Base-by-base conservation (phyloP, 441 rosid species). In the Populus hybrid region DNA sequence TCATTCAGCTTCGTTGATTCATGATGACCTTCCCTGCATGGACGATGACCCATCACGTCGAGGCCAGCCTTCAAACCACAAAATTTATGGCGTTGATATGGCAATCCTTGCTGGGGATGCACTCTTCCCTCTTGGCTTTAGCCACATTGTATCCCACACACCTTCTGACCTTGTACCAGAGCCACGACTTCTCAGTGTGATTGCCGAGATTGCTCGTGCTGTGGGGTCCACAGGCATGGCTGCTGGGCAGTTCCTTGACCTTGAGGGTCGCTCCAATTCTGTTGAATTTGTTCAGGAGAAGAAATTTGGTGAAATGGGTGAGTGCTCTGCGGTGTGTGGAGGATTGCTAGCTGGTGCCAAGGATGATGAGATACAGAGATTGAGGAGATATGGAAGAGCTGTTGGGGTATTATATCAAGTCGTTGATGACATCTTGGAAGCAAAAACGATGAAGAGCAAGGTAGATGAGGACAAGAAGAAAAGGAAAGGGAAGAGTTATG, bases 201-300 rank as follows among this genome's bases (percentile, higher is more conserved):
- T 92, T 67, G 82, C 94, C 0, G 98, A 95, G 90, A 95, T 95
- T 4, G 98, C 99, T 42, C 94, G 93, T 76, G 81, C 94, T 20
- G 98, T 95, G 35, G 99, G 99, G 1, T 95, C 98, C 32, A 87
- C 91, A 1, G 98, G 97, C 77, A 95, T 95, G 98, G 97, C 97
- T 71, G 98, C 98, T 0, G 98, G 99, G 16, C 98, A 95, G 89
- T 95, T 88, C 83, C 88, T 89, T 34, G 97, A 95, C 84, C 93
- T 92, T 18, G 92, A 93, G 73, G 98, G 98, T 11, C 89, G 86
- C 10, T 87, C 92, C 20, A 86, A 87, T 26, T 85, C 88, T 0
- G 71, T 86, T 46, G 92, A 89, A 40, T 91, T 89, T 36, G 90
- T 84, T 65, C 96, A 90, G 66, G 96, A 93, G 87, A 95, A 95